Percentiles rank a stretch among this genome's conserved stretches.
These are phyloP conservation scores for Ulvella scutata DNA, from an alignment of 139 green algal species.

Conservation along the genomic window DNA sequence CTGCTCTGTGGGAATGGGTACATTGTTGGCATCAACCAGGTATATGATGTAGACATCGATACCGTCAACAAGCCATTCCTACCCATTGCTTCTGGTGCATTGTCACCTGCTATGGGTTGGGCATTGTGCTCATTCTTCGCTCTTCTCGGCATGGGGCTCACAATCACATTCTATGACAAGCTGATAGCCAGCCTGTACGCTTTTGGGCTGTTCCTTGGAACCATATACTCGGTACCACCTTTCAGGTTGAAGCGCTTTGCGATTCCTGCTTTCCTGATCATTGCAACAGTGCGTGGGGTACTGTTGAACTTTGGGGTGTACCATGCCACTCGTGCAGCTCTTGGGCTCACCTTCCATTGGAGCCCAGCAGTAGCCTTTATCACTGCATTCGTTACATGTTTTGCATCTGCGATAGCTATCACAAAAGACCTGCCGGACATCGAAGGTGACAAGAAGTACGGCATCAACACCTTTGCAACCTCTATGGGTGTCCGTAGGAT, in stretches of 20 bases:
- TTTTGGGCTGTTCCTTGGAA: constrained; percentile 86
- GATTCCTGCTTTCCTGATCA: constrained; percentile 92
- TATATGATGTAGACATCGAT: constrained; percentile 93
- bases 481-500: constrained; percentile 55
- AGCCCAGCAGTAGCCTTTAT: constrained; percentile 83
- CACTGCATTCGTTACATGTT: constrained; percentile 92
- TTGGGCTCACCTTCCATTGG: constrained; percentile 76
- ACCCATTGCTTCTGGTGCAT: constrained; percentile 74
- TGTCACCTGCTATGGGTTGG: constrained; percentile 48
- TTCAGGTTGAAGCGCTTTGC: constrained; percentile 87
- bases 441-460: constrained; percentile 77
- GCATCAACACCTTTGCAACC: constrained; percentile 89
- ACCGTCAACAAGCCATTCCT: constrained; percentile 97
- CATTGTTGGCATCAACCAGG: constrained; percentile 99
- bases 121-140: constrained; percentile 52
- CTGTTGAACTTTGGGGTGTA: constrained; percentile 99
- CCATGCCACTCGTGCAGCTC: constrained; percentile 75
- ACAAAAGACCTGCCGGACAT: constrained; percentile 97
- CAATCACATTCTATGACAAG: constrained; percentile 61
- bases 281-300: constrained; percentile 89
- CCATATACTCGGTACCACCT: constrained; percentile 90
- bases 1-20: constrained; percentile 95
- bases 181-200: constrained; percentile 81
- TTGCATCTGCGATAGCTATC: constrained; percentile 92
- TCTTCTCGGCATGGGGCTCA: constrained; percentile 52